These are phyloP conservation scores for Glonium stellatum DNA, from an alignment of 495 filamentous ascomycete genomes.

Conservation along the genomic window DNA sequence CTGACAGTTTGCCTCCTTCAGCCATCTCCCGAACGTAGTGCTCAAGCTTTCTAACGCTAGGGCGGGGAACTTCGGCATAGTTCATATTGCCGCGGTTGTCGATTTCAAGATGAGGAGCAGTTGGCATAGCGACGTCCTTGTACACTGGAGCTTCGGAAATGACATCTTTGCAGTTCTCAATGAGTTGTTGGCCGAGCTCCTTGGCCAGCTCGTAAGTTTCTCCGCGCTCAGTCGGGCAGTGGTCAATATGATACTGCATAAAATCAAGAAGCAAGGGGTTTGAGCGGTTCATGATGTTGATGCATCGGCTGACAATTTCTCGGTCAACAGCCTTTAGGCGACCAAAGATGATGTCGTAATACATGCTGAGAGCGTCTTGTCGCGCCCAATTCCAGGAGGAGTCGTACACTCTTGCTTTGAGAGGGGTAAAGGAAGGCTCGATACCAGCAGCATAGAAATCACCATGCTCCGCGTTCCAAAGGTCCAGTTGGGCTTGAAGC, in stretches of 20 bases:
- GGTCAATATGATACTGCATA: slow-evolving; percentile 99
- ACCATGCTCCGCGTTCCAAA: slow-evolving; percentile 92
- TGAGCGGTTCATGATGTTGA: slow-evolving; percentile 97
- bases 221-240: slow-evolving; percentile 91
- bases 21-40: slow-evolving; percentile 99
- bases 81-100: slow-evolving; percentile 83
- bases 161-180: slow-evolving; percentile 95
- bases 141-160: slow-evolving; percentile 75
- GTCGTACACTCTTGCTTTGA: slow-evolving; percentile 95
- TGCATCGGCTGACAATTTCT: slow-evolving; percentile 97
- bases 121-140: slow-evolving; percentile 91
- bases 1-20: slow-evolving; percentile 93
- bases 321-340: slow-evolving; percentile 87
- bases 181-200: slow-evolving; percentile 87
- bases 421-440: slow-evolving; percentile 81
- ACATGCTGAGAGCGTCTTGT: slow-evolving; percentile 96
- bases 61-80: slow-evolving; percentile 80
- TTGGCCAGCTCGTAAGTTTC: slow-evolving; percentile 97
- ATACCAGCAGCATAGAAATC: slow-evolving; percentile 94
- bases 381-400: slow-evolving; percentile 99
- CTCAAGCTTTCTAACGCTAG: slow-evolving; percentile 91
- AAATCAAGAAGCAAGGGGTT: slow-evolving; percentile 93
- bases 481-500: slow-evolving; percentile 84
- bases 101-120: slow-evolving; percentile 81
- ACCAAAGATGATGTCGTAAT: slow-evolving; percentile 98